Conservation (phyloP, 345 rosid species). For the Raphanus raphanistrum region DNA sequence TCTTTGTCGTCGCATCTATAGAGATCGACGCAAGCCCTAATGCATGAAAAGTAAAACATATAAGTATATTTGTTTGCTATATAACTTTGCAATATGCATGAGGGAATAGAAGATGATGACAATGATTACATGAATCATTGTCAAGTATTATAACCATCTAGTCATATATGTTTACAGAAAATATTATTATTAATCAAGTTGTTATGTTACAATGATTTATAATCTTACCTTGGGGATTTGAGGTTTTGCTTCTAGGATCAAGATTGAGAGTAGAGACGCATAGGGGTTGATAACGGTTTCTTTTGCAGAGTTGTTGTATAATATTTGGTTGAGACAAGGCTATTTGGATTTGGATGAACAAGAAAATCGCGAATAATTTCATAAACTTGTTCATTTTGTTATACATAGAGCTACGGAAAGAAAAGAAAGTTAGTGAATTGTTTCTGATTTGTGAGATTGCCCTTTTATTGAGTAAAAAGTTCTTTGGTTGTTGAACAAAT, state of each 20-base stretch:
- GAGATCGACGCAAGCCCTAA: constrained; percentile 32
- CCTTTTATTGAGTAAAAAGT: background rate
- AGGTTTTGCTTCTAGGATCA: constrained; percentile 25
- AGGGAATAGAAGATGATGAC: background rate
- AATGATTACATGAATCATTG: background rate
- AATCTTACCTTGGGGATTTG: constrained; percentile 24
- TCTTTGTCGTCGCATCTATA: constrained; percentile 16
- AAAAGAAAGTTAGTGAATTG: background rate
- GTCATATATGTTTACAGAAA: background rate
- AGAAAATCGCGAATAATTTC: constrained; percentile 9
- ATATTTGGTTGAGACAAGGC: constrained; percentile 14
- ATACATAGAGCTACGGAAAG: background rate
- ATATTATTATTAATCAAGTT: background rate
- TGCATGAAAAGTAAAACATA: background rate
- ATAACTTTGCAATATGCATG: background rate
- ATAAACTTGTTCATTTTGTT: constrained; percentile 18
- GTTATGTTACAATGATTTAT: background rate
- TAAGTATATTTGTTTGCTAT: constrained; percentile 1
- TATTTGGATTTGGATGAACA: constrained; percentile 22
- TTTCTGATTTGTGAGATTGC: background rate
- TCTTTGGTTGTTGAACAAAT: background rate
- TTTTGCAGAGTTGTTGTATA: constrained; percentile 27
- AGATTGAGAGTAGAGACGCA: constrained; percentile 28
- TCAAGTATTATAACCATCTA: background rate
- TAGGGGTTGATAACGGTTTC: constrained; percentile 17